A percentile compares a stretch with the other conserved stretches of the same genome.
Conservation (phyloP, 352 stramenopile species). For the Pythium volutum region DNA sequence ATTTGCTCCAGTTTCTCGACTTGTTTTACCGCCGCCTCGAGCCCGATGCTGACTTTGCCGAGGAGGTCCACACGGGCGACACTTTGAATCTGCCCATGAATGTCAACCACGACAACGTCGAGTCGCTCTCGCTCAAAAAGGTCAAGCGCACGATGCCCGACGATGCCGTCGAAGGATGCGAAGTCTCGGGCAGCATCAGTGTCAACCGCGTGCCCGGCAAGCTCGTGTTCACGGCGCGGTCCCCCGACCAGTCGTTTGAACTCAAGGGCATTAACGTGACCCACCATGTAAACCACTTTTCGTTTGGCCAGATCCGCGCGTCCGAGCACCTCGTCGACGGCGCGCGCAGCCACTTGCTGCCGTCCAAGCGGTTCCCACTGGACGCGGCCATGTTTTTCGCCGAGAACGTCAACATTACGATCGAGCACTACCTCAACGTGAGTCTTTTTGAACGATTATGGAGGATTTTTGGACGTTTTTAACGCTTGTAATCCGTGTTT, state of each 20-base stretch:
- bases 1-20: conserved; percentile 79
- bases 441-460: conserved; percentile 20
- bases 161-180: conserved; percentile 60
- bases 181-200: conserved; percentile 75
- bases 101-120: conserved; percentile 58
- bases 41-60: conserved; percentile 74
- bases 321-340: conserved; percentile 57
- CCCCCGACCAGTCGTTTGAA: conserved; percentile 71
- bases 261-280: conserved; percentile 55
- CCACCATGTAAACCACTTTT: conserved; percentile 80
- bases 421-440: conserved; percentile 83
- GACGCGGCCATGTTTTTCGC: conserved; percentile 52
- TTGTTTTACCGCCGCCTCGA: conserved; percentile 80
- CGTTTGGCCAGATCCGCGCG: conserved; percentile 75
- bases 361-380: conserved; percentile 64
- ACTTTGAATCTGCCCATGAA: conserved; percentile 44
- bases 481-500: conserved; percentile 18
- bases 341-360: conserved; percentile 32
- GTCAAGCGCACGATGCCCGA: conserved; percentile 28
- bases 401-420: conserved; percentile 68
- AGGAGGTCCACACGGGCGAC: conserved; percentile 67
- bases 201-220: conserved; percentile 76
- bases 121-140: conserved; percentile 50
- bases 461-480: conserved; percentile 24
- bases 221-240: conserved; percentile 63